Base-by-base conservation (phyloP, 768 basidiomycete genomes). In the Lepiota subincarnata region DNA sequence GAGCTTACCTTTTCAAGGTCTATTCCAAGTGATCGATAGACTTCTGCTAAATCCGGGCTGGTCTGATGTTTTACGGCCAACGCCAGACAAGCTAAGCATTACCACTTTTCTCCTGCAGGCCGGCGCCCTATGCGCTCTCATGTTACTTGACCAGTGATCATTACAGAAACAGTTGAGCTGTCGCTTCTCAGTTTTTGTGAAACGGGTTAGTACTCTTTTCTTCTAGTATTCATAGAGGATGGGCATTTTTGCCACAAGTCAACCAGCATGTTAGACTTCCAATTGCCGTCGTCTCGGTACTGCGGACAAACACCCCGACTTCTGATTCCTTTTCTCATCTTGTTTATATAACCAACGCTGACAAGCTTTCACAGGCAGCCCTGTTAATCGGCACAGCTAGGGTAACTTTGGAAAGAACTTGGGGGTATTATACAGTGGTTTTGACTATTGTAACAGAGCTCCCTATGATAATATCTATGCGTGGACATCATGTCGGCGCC, bases 241-340 rank as follows among this genome's bases (percentile, higher is more conserved):
- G 74, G 68, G 71, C 68, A 57, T 67, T 62, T 24, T 53, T 57
- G 67, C 65, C 73, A 52, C 53, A 55, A 66, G 68, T 73, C 71
- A 70, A 73, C 42, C 62, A 67, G 75, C 76, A 77, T 77, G 75
- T 77, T 78, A 77, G 75, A 76, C 75, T 77, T 69, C 75, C 73
- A 64, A 77, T 64, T 68, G 62, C 67, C 68, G 57, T 60, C 53
- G 60, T 26, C 58, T 41, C 24, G 67, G 70, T 70, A 65, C 60
- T 73, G 75, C 62, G 73, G 74, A 77, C 53, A 72, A 57, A 56
- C 58, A 62, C 57, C 63, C 66, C 66, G 68, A 71, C 70, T 69
- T 47, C 63, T 64, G 60, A 66, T 59, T 55, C 48, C 47, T 52
- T 56, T 49, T 38, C 56, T 62, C 51, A 60, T 51, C 55, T 55